Percentiles rank a stretch among this genome's conserved stretches.
Evolutionary conservation across 371 early-diverging fungal genomes (phyloP).

Genomic region (Mucor piriformis): DNA sequence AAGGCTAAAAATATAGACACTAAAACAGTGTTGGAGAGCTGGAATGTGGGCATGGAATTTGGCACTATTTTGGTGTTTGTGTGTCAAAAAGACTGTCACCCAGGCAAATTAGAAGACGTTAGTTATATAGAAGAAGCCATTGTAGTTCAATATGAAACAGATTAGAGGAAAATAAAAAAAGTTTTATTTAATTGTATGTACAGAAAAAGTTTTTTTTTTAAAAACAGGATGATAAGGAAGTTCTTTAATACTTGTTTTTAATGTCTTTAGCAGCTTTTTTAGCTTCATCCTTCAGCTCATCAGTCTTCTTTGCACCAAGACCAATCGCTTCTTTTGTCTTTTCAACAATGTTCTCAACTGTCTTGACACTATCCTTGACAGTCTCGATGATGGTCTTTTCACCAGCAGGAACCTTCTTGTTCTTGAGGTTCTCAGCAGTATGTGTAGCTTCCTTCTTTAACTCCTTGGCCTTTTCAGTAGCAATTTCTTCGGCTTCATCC

Average conservation of each 20-base stretch:
- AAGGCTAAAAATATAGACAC: conserved; percentile 35
- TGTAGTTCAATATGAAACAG: conserved; percentile 71
- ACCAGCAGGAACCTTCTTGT: conserved; percentile 13
- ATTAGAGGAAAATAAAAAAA: conserved; percentile 24
- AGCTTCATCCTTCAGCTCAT: conserved; percentile 27
- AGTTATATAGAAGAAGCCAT: conserved; percentile 68
- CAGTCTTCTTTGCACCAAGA: conserved; percentile 26
- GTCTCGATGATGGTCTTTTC: conserved; percentile 24
- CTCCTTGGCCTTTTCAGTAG: conserved; percentile 10
- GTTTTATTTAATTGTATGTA: neutral
- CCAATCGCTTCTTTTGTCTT: conserved; percentile 30
- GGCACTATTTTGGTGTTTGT: conserved; percentile 87
- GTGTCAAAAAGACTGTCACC: conserved; percentile 82
- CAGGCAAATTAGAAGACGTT: conserved; percentile 33
- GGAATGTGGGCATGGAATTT: conserved; percentile 89
- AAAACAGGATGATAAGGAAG: too few species aligned
- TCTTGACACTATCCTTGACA: conserved; percentile 26
- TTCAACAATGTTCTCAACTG: conserved; percentile 19
- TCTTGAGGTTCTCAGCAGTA: conserved; percentile 11
- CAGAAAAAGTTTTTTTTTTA: neutral
- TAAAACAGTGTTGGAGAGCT: conserved; percentile 45
- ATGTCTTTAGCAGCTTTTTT: conserved; percentile 17
- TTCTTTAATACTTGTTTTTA: conserved; percentile 11
- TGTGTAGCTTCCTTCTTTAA: conserved; percentile 13
- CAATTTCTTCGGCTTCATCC: conserved; percentile 21